phyloP scores from a whole-genome alignment of 140 eudicot species.

The Ambrosia hybrid region DNA sequence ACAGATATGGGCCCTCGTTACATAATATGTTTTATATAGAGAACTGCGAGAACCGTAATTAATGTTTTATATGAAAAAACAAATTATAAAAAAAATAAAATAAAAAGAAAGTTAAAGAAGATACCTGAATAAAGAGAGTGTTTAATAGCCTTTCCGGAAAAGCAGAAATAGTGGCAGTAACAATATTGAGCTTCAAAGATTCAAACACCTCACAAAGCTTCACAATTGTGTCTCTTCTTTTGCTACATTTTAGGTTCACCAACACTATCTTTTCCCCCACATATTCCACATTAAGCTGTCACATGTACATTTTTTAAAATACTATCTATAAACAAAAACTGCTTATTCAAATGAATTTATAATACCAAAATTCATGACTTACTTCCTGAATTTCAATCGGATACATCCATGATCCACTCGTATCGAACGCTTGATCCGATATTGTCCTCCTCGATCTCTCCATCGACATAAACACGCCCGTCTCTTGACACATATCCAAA shows the following conservation, averaged over 20 bases:
- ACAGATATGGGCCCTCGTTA: too few species aligned
- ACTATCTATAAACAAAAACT: background rate
- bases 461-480: background rate
- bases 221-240: slow-evolving; percentile 65
- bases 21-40: background rate
- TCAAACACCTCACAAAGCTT: slow-evolving; percentile 79
- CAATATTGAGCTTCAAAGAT: slow-evolving; percentile 68
- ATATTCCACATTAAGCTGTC: slow-evolving; percentile 58
- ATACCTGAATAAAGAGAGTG: slow-evolving; percentile 76
- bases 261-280: slow-evolving; percentile 67
- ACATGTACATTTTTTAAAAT: background rate
- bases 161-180: slow-evolving; percentile 59
- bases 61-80: too few species aligned
- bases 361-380: slow-evolving; percentile 10
- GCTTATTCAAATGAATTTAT: too few species aligned
- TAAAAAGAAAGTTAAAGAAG: background rate
- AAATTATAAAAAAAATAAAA: too few species aligned
- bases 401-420: slow-evolving; percentile 30
- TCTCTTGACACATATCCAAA: slow-evolving; percentile 13
- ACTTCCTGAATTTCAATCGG: slow-evolving; percentile 75
- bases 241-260: slow-evolving; percentile 61
- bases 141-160: slow-evolving; percentile 57
- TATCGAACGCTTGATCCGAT: slow-evolving; percentile 27
- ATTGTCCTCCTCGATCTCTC: slow-evolving; percentile 46
- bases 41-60: background rate